Evolutionary conservation across 1,284 basidiomycete species (phyloP), one percentile per base, ranked within the genome.

Genomic region (Golubevia pallescens): DNA sequence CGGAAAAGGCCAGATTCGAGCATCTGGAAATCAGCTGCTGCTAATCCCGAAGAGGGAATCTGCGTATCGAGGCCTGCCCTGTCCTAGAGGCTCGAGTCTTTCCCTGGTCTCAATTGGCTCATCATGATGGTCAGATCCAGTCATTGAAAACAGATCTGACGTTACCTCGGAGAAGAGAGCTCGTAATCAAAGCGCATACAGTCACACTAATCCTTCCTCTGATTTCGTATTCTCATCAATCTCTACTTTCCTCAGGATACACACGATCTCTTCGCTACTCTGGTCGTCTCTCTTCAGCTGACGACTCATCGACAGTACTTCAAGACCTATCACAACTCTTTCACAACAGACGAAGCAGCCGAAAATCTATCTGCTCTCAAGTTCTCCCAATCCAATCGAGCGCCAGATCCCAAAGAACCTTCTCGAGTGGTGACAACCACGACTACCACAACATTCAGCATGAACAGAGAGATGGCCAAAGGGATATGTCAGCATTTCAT

Each of bases 401-500:
- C 93, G 67, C 93, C 95, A 78, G 97, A 99, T 89, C 95, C 97
- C 67, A 93, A 94, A 87, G 95, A 99, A 87, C 94, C 95, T 70
- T 91, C 93, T 86, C 92, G 96, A 80, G 94, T 99, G 86, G 92
- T 99, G 80, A 98, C 97, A 75, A 99, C 96, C 1, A 99, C 97
- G 0, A 99, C 97, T 3, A 99, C 96, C 7, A 99, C 97, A 55
- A 99, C 97, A 21, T 99, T 99, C 87, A 95, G 94, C 70, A 99
- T 99, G 97, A 95, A 94, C 73, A 91, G 95, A 74, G 96, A 99
- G 58, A 99, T 99, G 93, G 97, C 97, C 69, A 97, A 97, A 87
- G 94, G 94, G 42, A 98, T 99, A 91, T 94, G 94, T 87, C 96
- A 99, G 87, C 95, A 98, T 84, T 99, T 98, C 84, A 96, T 99